Evolutionary conservation across 352 stramenopile species (phyloP).

Genomic region (Phytophthora multivora): DNA sequence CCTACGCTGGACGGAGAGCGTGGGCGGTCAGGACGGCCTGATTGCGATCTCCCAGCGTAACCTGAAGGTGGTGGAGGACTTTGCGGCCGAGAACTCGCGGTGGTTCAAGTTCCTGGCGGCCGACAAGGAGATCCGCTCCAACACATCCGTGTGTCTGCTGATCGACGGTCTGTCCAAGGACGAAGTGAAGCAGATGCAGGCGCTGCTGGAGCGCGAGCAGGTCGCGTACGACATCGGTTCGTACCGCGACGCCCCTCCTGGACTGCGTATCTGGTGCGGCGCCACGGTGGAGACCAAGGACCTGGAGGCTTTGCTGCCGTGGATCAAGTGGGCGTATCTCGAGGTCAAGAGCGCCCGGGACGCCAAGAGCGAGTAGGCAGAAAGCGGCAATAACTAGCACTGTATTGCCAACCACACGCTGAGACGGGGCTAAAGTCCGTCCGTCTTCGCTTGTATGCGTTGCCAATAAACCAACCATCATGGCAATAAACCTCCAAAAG

Average conservation of each 20-base stretch:
- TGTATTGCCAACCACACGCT: slow-evolving; percentile 30
- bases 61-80: slow-evolving; percentile 95
- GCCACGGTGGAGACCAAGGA: slow-evolving; percentile 99
- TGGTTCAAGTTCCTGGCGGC: slow-evolving; percentile 98
- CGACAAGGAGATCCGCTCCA: slow-evolving; percentile 93
- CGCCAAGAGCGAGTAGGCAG: slow-evolving; percentile 31
- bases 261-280: slow-evolving; percentile 99
- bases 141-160: slow-evolving; percentile 97
- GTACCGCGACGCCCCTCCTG: slow-evolving; percentile 98
- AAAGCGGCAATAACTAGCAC: slow-evolving; percentile 5
- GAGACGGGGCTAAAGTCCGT: slow-evolving; percentile 3
- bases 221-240: slow-evolving; percentile 98
- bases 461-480: slow-evolving; percentile 20
- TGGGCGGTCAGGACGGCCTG: slow-evolving; percentile 94
- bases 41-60: slow-evolving; percentile 95
- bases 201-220: slow-evolving; percentile 94
- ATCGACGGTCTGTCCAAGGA: slow-evolving; percentile 92
- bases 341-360: slow-evolving; percentile 75
- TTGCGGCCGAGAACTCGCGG: slow-evolving; percentile 94
- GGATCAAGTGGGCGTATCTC: slow-evolving; percentile 98
- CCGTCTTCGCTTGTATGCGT: slow-evolving; percentile 23
- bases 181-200: slow-evolving; percentile 97
- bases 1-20: slow-evolving; percentile 94
- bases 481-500: slow-evolving; percentile 5
- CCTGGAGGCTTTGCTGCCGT: slow-evolving; percentile 97